Base-by-base conservation (phyloP, 164 flowering plant species). In the Warburgia ugandensis region DNA sequence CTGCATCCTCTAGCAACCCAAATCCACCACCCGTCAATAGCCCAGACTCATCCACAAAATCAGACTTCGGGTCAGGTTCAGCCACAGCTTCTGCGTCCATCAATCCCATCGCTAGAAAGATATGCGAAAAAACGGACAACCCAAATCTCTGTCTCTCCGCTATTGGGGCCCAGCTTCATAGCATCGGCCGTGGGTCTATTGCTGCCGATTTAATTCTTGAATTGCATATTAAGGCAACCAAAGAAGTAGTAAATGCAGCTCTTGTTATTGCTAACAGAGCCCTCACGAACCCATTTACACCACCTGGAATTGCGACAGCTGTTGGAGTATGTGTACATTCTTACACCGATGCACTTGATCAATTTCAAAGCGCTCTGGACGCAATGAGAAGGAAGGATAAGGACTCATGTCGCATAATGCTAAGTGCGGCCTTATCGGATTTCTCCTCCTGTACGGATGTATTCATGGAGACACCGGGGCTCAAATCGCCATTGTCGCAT, bases 121-220 rank as follows among this genome's bases (percentile, higher is more conserved):
- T n/a, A n/a, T 75, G 79, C 46, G 30, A 6, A 6, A n/a, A 17
- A 21, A 69, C 70, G 14, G 68, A 61, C 14, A 13, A 61, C 56
- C 52, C 65, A 0, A 30, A 2, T 5, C 49, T 68, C 13, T 75
- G 79, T 50, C 6, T 66, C 29, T 1, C 58, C 44, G 25, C 69
- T 29, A 25, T 72, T 13, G n/a, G n/a, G n/a, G n/a, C n/a, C n/a
- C 3, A 13, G 3, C 79, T 72, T 0, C 54, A 14, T 59, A 37
- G 63, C 4, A 2, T 4, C 0, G 66, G 53, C 35, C 25, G 28
- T 8, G 49, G 29, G 10, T 11, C 43, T 21, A 6, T 25, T 1
- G 60, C 58, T 32, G 57, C 68, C 0, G 11, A 13, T 3, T 10
- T 54, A 0, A 16, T 64, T 33, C 66, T 69, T 1, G 29, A 23